Evolutionary conservation across 2,329 filamentous ascomycete species (phyloP).

Genomic region (Exophiala sp.): DNA sequence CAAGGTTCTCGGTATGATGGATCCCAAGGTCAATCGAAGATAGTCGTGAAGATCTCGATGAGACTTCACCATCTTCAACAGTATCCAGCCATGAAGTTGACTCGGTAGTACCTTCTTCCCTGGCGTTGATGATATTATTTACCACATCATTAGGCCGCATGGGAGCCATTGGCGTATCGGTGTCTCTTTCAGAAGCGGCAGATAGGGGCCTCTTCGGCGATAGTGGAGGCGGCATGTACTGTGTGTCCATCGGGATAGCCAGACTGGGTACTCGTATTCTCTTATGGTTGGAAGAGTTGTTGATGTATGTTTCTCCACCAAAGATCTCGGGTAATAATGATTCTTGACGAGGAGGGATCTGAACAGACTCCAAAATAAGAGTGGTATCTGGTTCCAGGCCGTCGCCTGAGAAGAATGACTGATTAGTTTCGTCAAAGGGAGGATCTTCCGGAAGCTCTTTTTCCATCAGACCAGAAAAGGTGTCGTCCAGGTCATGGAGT

Average conservation of each 20-base stretch:
- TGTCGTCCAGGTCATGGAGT: constrained; percentile 64
- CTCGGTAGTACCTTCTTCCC: constrained; percentile 58
- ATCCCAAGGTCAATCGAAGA: constrained; percentile 24
- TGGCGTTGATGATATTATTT: constrained; percentile 28
- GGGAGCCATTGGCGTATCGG: constrained; percentile 18
- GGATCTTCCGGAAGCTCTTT: constrained; percentile 75
- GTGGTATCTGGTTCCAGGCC: constrained; percentile 30
- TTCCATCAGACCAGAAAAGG: constrained; percentile 50
- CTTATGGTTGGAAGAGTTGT: constrained; percentile 20
- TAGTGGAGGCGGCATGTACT: constrained; percentile 68
- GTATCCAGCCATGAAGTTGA: constrained; percentile 92
- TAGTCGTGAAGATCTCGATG: constrained; percentile 66
- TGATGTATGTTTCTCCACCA: constrained; percentile 22
- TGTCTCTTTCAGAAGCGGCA: constrained; percentile 30
- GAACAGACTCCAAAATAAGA: constrained; percentile 20
- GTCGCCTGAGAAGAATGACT: constrained; percentile 19
- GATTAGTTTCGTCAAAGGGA: constrained; percentile 56
- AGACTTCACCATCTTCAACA: constrained; percentile 81
- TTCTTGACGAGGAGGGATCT: constrained; percentile 28
- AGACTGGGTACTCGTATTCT: constrained; percentile 29
- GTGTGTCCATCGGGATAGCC: constrained; percentile 44
- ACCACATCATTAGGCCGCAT: constrained; percentile 16
- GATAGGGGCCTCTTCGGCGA: constrained; percentile 62
- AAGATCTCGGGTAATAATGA: constrained; percentile 27
- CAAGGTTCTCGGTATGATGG: constrained; percentile 14